phyloP scores from a whole-genome alignment of 495 filamentous ascomycete species.

The Aspergillus ostianus region DNA sequence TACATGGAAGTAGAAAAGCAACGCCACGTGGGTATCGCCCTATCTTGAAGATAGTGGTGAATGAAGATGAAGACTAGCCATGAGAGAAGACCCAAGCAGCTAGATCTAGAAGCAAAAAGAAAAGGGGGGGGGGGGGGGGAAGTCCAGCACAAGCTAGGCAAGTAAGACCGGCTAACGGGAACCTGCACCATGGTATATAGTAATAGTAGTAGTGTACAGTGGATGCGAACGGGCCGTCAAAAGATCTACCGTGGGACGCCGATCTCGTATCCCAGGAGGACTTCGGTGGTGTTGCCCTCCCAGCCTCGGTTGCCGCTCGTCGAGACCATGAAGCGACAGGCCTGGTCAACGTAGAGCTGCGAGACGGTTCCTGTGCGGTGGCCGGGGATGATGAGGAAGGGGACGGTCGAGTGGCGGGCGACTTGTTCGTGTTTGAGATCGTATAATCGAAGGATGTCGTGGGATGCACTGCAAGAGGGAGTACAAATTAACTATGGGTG shows the following conservation, averaged over 20 bases:
- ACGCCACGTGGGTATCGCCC: not conserved
- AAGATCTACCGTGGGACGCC: constrained; percentile 43
- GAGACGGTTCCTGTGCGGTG: constrained; percentile 91
- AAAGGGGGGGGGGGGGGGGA: not conserved
- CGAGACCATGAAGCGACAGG: constrained; percentile 85
- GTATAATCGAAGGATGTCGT: constrained; percentile 91
- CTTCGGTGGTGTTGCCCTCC: constrained; percentile 92
- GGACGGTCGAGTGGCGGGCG: constrained; percentile 74
- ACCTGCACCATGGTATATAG: constrained; percentile 6
- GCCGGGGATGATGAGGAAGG: constrained; percentile 91
- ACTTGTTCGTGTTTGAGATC: constrained; percentile 70
- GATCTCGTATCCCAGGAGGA: constrained; percentile 93
- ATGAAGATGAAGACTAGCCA: not conserved
- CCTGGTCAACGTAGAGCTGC: constrained; percentile 78
- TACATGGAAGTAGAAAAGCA: constrained; percentile 6
- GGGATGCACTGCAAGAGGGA: constrained; percentile 62
- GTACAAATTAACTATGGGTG: constrained; percentile 5
- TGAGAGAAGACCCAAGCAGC: not conserved
- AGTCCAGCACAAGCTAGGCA: not conserved
- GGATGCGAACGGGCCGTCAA: not conserved
- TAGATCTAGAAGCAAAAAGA: not conserved
- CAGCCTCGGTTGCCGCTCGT: constrained; percentile 89
- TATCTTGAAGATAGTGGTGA: not conserved
- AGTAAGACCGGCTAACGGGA: not conserved
- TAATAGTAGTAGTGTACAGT: not conserved